phyloP scores from a whole-genome alignment of 2,329 filamentous ascomycete species.

The Pseudogymnoascus sp. region DNA sequence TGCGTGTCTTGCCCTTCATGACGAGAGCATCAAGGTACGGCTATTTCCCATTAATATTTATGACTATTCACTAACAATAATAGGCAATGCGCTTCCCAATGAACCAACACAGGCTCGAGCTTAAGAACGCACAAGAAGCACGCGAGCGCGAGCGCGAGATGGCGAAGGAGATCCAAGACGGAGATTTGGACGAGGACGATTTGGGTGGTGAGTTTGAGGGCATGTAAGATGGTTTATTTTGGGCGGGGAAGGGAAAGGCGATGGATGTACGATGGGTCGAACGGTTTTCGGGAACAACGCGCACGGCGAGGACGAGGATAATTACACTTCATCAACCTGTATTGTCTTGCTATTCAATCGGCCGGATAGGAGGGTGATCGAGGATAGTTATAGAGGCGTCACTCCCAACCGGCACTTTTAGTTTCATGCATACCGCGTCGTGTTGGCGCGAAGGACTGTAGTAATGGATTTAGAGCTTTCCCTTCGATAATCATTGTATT shows the following conservation, averaged over 20 bases:
- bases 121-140: slow-evolving; percentile 98
- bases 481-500: slow-evolving; percentile 5
- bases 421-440: slow-evolving; percentile 5
- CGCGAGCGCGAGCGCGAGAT: slow-evolving; percentile 91
- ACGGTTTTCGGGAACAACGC: slow-evolving; percentile 5
- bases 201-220: slow-evolving; percentile 93
- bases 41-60: neutral
- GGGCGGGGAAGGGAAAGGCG: neutral
- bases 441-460: slow-evolving; percentile 3
- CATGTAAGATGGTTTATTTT: slow-evolving; percentile 50
- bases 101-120: slow-evolving; percentile 94
- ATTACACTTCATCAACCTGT: slow-evolving; percentile 7
- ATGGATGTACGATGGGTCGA: slow-evolving; percentile 9
- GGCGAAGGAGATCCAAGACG: slow-evolving; percentile 98
- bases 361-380: slow-evolving; percentile 4
- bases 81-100: slow-evolving; percentile 98
- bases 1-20: slow-evolving; percentile 83
- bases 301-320: slow-evolving; percentile 2
- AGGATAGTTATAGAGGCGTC: slow-evolving; percentile 5
- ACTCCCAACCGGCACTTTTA: slow-evolving; percentile 4
- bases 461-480: slow-evolving; percentile 7
- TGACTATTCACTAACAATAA: slow-evolving; percentile 8
- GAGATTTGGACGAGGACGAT: slow-evolving; percentile 93
- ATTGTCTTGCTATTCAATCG: slow-evolving; percentile 7
- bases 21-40: slow-evolving; percentile 92